Evolutionary conservation across 305 asterid species (phyloP).

Genomic region (Withania somnifera): DNA sequence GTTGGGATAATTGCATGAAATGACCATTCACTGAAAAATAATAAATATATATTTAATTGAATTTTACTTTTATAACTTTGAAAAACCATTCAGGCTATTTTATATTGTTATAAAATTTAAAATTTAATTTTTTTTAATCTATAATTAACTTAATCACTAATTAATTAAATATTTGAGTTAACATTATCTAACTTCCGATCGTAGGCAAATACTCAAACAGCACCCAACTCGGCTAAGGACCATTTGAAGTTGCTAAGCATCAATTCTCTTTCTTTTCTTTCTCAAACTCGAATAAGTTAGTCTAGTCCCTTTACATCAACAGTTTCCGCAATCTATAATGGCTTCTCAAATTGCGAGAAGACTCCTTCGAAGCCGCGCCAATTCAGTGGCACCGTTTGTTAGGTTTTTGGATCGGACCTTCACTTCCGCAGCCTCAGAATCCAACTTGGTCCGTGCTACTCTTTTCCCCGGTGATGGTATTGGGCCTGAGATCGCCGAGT

Average conservation of each 20-base stretch:
- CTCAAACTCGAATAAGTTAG: neutral
- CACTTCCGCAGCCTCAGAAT: conserved; percentile 22
- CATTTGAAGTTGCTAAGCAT: neutral
- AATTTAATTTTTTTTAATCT: no score
- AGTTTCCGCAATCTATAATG: conserved; percentile 20
- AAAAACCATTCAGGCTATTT: no score
- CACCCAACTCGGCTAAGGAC: neutral
- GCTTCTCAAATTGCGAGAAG: conserved; percentile 59
- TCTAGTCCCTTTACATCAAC: neutral
- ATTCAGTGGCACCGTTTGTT: neutral
- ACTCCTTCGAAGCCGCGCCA: conserved; percentile 34
- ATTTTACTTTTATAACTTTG: no score
- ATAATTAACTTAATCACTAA: no score
- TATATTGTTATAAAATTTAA: no score
- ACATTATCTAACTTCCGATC: no score
- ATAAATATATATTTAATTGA: no score
- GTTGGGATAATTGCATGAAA: no score
- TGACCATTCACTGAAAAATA: no score
- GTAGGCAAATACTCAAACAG: no score
- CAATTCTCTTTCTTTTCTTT: neutral
- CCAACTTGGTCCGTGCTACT: conserved; percentile 78
- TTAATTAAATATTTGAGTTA: no score
- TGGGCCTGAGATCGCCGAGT: conserved; percentile 93
- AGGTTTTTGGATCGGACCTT: conserved; percentile 29
- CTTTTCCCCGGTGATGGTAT: conserved; percentile 98